Conservation (phyloP, 768 basidiomycete species). For the Xerocomus spinulosus region DNA sequence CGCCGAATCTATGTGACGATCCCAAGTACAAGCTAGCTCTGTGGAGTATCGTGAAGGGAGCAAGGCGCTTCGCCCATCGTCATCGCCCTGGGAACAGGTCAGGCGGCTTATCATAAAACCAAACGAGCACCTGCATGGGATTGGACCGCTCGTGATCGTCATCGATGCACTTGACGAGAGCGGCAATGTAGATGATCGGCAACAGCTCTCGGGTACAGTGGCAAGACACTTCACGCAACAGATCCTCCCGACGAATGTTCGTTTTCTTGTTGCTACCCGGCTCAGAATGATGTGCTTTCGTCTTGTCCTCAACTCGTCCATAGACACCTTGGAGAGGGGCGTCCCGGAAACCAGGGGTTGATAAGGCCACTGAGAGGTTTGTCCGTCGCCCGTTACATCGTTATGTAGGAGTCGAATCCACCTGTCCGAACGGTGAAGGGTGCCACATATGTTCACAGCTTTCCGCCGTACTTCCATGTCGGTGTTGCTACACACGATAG, state of each 20-base stretch:
- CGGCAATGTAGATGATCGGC: constrained; percentile 1
- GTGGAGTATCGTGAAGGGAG: no score
- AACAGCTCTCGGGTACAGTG: neutral
- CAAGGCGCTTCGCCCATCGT: no score
- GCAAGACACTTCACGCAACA: neutral
- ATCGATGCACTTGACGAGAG: constrained; percentile 26
- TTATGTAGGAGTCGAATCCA: neutral
- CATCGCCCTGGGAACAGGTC: neutral
- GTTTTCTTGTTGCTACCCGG: neutral
- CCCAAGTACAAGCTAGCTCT: no score
- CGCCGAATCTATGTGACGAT: no score
- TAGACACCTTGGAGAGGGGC: constrained; percentile 13
- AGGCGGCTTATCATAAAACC: constrained; percentile 18
- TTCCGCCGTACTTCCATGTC: constrained; percentile 97
- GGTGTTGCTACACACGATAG: constrained; percentile 44
- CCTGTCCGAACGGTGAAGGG: constrained; percentile 3
- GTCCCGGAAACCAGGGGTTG: neutral
- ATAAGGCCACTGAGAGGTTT: neutral
- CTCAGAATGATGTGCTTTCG: constrained; percentile 4
- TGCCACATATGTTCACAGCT: constrained; percentile 61
- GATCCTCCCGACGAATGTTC: neutral
- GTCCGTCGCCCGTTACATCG: neutral
- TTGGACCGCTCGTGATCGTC: constrained; percentile 27
- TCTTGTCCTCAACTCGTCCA: constrained; percentile 4
- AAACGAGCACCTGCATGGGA: constrained; percentile 5